These are phyloP conservation scores for Schizopora paradoxa DNA, from an alignment of 1,284 basidiomycete species.

Conservation along the genomic window DNA sequence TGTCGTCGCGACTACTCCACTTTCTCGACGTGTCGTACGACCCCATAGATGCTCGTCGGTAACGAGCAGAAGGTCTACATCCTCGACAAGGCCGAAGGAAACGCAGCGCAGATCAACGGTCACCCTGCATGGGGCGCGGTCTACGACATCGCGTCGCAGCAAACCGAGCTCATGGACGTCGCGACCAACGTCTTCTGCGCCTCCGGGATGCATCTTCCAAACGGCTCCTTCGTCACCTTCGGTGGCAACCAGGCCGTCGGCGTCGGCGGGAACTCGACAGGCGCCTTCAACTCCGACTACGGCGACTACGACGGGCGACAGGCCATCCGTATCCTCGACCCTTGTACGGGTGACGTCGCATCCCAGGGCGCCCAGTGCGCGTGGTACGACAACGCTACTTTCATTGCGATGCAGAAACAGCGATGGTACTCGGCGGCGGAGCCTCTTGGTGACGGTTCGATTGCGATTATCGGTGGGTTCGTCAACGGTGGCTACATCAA, in stretches of 20 bases:
- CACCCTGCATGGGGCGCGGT: constrained; percentile 37
- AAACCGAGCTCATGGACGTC: constrained; percentile 62
- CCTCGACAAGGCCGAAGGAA: constrained; percentile 47
- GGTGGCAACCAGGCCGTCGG: constrained; percentile 77
- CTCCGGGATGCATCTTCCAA: constrained; percentile 66
- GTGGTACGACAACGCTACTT: constrained; percentile 71
- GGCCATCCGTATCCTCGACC: constrained; percentile 70
- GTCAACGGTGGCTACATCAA: constrained; percentile 87
- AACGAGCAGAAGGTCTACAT: constrained; percentile 40
- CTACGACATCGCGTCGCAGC: constrained; percentile 49
- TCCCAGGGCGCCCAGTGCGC: constrained; percentile 51
- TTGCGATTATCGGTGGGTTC: constrained; percentile 78
- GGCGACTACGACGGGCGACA: constrained; percentile 62
- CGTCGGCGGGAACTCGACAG: constrained; percentile 56
- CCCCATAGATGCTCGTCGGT: constrained; percentile 38
- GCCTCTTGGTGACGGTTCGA: constrained; percentile 57
- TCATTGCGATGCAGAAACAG: constrained; percentile 68
- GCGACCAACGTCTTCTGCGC: constrained; percentile 80
- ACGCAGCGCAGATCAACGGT: constrained; percentile 44
- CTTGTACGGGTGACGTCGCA: constrained; percentile 56
- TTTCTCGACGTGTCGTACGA: neutral
- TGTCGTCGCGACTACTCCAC: constrained; percentile 2
- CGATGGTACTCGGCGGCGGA: constrained; percentile 91
- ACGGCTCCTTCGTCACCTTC: constrained; percentile 58
- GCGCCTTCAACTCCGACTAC: constrained; percentile 53